Conservation (phyloP, 768 basidiomycete genomes). For the Psilocybe azurescens region DNA sequence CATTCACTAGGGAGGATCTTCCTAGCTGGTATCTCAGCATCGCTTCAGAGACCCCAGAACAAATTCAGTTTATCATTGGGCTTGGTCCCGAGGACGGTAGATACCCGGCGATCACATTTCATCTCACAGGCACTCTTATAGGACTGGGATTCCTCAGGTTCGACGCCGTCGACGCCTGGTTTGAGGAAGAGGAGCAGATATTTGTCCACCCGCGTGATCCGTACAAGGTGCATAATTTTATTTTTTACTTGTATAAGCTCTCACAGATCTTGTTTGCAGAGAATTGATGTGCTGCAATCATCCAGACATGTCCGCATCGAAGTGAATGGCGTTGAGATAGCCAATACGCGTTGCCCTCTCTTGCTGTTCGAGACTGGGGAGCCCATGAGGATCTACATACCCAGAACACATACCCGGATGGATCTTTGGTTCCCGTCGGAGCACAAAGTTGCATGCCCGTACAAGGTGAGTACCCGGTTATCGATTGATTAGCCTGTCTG, state of each 20-base stretch:
- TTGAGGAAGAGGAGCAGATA: conserved; percentile 71
- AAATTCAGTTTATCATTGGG: conserved; percentile 50
- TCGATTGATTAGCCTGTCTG: not conserved
- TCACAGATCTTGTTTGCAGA: conserved; percentile 38
- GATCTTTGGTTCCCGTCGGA: conserved; percentile 55
- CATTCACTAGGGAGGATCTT: conserved; percentile 52
- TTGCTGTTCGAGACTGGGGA: conserved; percentile 65
- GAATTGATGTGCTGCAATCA: conserved; percentile 63
- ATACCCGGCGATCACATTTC: conserved; percentile 35
- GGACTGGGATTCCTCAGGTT: conserved; percentile 57
- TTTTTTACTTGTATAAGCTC: no score
- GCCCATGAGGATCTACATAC: conserved; percentile 64
- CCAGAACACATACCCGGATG: conserved; percentile 56
- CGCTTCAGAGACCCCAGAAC: conserved; percentile 31
- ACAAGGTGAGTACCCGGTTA: conserved; percentile 52
- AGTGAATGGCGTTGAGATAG: conserved; percentile 65
- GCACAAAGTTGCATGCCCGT: conserved; percentile 57
- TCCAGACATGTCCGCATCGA: conserved; percentile 67
- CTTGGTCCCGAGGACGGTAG: conserved; percentile 37
- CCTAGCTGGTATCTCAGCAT: conserved; percentile 46
- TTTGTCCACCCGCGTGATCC: conserved; percentile 70
- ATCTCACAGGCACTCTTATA: conserved; percentile 38
- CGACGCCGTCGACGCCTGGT: conserved; percentile 62
- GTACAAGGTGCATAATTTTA: conserved; percentile 54
- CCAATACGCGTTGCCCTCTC: conserved; percentile 57